Evolutionary conservation across 495 filamentous ascomycete species (phyloP), one percentile per base, ranked within the genome.

Genomic region (Penicillium silybi): DNA sequence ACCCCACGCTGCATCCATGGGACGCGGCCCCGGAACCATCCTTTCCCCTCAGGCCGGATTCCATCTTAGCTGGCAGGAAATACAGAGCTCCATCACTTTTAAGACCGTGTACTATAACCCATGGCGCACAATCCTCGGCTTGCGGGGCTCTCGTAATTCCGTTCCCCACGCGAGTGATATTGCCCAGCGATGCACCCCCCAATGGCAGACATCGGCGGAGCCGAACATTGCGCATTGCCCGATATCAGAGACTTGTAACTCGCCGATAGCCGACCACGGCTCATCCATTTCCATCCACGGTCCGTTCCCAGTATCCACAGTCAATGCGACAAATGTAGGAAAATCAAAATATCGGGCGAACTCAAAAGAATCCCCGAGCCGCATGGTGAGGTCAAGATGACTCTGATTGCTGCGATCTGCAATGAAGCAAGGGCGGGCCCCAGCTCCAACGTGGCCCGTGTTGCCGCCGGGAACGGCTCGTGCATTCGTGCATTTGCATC

Each of bases 391-490:
- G 45, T 26, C 45, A 48, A 48, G 9, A 40, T 38, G 45, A 48
- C 32, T n/a, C 18, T 22, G 29, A 23, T 22, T 8, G 1, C 23
- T 35, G 35, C 41, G 53, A 53, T 56, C 52, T 56, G 57, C 57
- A 53, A 53, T 42, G 42, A 40, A 48, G 57, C 37, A 59, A 59
- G 53, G 57, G 53, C 50, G 50, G 45, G 38, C 40, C 44, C 25
- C 41, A 7, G 32, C 25, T 49, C 32, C 52, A 60, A 56, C 57
- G 52, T 53, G 57, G 57, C 57, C 53, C 48, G 48, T 51, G 42
- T 52, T 52, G 41, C 37, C 25, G 40, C 27, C 41, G 22, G 39
- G 42, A 44, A 32, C 29, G 1, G 29, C 9, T 11, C 29, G 29
- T 13, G 29, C 11, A 32, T 13, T 13, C 10, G 29, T 29, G 26